These are phyloP conservation scores for Theileria equi DNA, from an alignment of 169 alveolate species.

Conservation along the genomic window DNA sequence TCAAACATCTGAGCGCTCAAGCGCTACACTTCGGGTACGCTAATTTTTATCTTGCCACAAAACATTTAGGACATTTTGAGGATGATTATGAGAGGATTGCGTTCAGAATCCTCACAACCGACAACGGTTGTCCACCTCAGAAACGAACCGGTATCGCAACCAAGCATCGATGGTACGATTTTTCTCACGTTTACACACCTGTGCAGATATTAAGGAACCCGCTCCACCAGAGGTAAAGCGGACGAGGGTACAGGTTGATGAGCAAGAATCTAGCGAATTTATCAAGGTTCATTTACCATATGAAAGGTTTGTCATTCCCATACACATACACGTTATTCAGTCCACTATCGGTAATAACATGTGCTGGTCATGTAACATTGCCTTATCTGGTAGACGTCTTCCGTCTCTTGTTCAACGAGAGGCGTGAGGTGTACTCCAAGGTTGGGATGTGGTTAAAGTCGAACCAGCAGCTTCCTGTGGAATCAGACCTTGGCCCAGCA, in stretches of 20 bases:
- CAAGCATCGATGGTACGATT: constrained; percentile 16
- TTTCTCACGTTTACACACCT: no score
- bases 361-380: constrained; percentile 57
- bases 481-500: constrained; percentile 66
- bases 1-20: constrained; percentile 4
- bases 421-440: constrained; percentile 32
- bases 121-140: no score
- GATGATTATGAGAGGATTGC: constrained; percentile 52
- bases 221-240: constrained; percentile 1
- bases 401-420: constrained; percentile 2
- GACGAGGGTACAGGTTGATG: no score
- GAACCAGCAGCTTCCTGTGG: constrained; percentile 60
- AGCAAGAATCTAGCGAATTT: constrained; percentile 16
- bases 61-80: constrained; percentile 43
- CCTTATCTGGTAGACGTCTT: constrained; percentile 45
- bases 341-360: constrained; percentile 49
- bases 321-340: constrained; percentile 10
- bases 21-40: constrained; percentile 49
- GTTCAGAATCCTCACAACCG: constrained; percentile 23
- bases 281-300: constrained; percentile 44
- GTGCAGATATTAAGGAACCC: background rate
- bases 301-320: constrained; percentile 35
- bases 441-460: constrained; percentile 45
- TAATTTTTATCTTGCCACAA: background rate
- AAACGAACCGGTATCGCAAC: constrained; percentile 12